Conservation (phyloP, 768 basidiomycete genomes). For the Tricholoma flavovirens region DNA sequence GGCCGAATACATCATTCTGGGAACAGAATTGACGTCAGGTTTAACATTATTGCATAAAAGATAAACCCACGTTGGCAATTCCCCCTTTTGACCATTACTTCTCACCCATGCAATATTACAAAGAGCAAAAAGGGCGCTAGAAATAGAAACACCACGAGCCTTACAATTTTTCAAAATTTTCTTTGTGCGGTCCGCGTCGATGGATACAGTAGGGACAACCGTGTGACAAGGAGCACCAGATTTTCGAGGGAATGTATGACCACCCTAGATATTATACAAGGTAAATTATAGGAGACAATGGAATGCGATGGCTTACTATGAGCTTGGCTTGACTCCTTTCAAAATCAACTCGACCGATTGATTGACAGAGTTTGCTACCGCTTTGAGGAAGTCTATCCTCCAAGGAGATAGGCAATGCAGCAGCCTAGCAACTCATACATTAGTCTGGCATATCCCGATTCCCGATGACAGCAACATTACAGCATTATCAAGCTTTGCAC, state of each 20-base stretch:
- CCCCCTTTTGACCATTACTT: slow-evolving; percentile 35
- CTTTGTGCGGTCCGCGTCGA: slow-evolving; percentile 50
- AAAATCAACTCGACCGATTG: slow-evolving; percentile 53
- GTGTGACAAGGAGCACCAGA: slow-evolving; percentile 47
- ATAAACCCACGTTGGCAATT: slow-evolving; percentile 45
- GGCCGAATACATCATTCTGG: slow-evolving; percentile 81
- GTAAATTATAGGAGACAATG: slow-evolving; percentile 1
- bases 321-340: slow-evolving; percentile 45
- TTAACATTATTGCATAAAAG: background rate
- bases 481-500: slow-evolving; percentile 15
- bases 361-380: slow-evolving; percentile 33
- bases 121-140: slow-evolving; percentile 68
- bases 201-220: slow-evolving; percentile 63
- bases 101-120: slow-evolving; percentile 72
- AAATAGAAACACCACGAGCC: slow-evolving; percentile 63
- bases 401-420: slow-evolving; percentile 32
- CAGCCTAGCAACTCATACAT: slow-evolving; percentile 1
- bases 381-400: slow-evolving; percentile 43
- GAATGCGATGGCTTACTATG: slow-evolving; percentile 38
- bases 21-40: background rate
- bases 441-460: background rate
- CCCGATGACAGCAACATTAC: slow-evolving; percentile 5
- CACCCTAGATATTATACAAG: slow-evolving; percentile 42
- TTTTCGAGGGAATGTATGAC: slow-evolving; percentile 61
- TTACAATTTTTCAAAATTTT: slow-evolving; percentile 68